Conservation (phyloP, 2,329 filamentous ascomycete species). For the Paraphoma sp. region DNA sequence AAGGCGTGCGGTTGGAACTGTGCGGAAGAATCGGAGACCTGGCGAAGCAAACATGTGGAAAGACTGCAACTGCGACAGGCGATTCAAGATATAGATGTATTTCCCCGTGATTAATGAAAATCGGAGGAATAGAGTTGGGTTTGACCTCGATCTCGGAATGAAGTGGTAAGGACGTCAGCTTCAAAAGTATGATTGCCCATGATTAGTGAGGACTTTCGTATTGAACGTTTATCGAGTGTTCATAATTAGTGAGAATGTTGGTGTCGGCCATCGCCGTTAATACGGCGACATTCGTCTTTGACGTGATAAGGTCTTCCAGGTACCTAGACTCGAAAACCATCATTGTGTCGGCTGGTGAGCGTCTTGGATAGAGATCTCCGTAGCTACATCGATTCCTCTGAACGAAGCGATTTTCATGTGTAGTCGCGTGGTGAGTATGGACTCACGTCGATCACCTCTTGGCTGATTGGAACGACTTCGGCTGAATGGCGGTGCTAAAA, state of each 20-base stretch:
- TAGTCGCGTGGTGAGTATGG: no score
- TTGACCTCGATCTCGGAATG: no score
- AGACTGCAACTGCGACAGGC: not conserved
- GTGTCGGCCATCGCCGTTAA: not conserved
- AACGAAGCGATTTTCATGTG: no score
- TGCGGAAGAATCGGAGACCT: slow-evolving; percentile 19
- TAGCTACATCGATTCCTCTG: not conserved
- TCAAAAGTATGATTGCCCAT: no score
- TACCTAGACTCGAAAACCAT: not conserved
- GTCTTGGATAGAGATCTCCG: no score
- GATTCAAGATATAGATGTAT: not conserved
- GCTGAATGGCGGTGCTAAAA: no score
- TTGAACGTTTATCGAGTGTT: not conserved
- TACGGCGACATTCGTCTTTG: not conserved
- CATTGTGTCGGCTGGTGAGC: not conserved
- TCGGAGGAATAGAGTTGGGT: no score
- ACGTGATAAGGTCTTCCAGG: not conserved
- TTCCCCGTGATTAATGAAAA: not conserved
- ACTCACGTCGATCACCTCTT: no score
- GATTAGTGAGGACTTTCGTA: no score
- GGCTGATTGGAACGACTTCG: no score
- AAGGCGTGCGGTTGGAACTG: slow-evolving; percentile 13
- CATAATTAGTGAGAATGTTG: not conserved
- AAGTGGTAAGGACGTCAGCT: no score
- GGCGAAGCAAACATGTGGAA: slow-evolving; percentile 22